A percentile compares a stretch with the other conserved stretches of the same genome.
These are phyloP conservation scores for Pythium vanterpoolii DNA, from an alignment of 352 stramenopile species.

Conservation along the genomic window DNA sequence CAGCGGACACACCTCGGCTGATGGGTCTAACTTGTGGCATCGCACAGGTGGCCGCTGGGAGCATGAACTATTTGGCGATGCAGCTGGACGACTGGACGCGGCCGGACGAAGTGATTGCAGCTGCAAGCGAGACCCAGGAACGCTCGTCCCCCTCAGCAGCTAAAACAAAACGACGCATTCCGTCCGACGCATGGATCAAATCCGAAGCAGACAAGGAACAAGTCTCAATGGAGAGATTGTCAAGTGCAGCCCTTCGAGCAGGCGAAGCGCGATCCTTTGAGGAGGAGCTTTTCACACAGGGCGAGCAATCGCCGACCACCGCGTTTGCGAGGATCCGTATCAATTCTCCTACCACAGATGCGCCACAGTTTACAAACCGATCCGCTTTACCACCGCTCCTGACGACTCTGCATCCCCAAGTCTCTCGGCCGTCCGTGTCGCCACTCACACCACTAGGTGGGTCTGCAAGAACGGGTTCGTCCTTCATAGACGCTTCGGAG, in stretches of 20 bases:
- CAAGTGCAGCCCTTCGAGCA: neutral
- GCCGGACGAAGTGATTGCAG: constrained; percentile 46
- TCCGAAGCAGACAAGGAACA: neutral
- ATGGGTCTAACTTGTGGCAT: too few species aligned
- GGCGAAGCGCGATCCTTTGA: neutral
- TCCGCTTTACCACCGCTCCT: neutral
- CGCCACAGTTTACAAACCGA: neutral
- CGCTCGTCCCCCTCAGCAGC: neutral
- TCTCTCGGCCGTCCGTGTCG: neutral
- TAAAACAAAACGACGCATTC: neutral
- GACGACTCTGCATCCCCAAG: neutral
- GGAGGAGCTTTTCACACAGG: neutral
- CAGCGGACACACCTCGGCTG: too few species aligned
- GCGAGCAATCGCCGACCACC: constrained; percentile 1
- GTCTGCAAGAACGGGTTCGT: neutral
- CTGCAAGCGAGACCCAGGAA: neutral
- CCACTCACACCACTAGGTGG: neutral
- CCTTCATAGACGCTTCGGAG: neutral
- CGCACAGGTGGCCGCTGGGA: constrained; percentile 28
- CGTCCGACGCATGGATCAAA: neutral
- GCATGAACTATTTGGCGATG: constrained; percentile 44
- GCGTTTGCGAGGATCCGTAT: neutral
- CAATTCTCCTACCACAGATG: neutral
- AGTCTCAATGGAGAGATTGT: neutral
- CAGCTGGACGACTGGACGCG: constrained; percentile 33